Evolutionary conservation across 2,329 filamentous ascomycete genomes (phyloP).

Genomic region (Cordyceps sp.): DNA sequence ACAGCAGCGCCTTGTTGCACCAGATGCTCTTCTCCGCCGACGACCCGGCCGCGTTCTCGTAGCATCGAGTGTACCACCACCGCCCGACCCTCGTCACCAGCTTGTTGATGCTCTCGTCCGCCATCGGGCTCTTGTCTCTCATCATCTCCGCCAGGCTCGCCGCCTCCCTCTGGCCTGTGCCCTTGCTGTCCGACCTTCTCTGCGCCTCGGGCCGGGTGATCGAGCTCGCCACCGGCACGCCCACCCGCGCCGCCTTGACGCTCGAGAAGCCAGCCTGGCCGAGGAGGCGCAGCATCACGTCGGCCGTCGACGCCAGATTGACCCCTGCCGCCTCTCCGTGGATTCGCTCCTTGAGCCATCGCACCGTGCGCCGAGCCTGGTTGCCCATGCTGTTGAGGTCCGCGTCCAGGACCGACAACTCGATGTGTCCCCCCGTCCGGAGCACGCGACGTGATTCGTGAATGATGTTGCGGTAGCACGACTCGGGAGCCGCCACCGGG

Average conservation of each 20-base stretch:
- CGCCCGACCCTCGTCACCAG: constrained; percentile 84
- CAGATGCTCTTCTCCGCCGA: constrained; percentile 48
- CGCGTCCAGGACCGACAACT: constrained; percentile 60
- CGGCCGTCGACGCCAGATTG: constrained; percentile 41
- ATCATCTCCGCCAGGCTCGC: constrained; percentile 55
- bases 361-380: constrained; percentile 49
- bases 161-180: constrained; percentile 22
- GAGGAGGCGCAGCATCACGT: constrained; percentile 47
- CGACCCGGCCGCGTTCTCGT: constrained; percentile 50
- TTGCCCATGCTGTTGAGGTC: constrained; percentile 74
- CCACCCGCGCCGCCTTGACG: constrained; percentile 61
- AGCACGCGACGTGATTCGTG: constrained; percentile 63
- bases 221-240: constrained; percentile 51
- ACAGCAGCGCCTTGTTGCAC: constrained; percentile 55
- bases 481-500: constrained; percentile 50
- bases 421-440: constrained; percentile 63
- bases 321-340: constrained; percentile 41
- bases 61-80: constrained; percentile 95
- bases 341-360: constrained; percentile 55
- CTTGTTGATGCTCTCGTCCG: constrained; percentile 75
- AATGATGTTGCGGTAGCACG: constrained; percentile 53
- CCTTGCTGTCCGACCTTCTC: constrained; percentile 3
- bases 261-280: constrained; percentile 54
- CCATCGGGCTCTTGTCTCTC: constrained; percentile 48
- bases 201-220: constrained; percentile 15